Conservation (phyloP, 345 rosid genomes). For the Citrus inodora region DNA sequence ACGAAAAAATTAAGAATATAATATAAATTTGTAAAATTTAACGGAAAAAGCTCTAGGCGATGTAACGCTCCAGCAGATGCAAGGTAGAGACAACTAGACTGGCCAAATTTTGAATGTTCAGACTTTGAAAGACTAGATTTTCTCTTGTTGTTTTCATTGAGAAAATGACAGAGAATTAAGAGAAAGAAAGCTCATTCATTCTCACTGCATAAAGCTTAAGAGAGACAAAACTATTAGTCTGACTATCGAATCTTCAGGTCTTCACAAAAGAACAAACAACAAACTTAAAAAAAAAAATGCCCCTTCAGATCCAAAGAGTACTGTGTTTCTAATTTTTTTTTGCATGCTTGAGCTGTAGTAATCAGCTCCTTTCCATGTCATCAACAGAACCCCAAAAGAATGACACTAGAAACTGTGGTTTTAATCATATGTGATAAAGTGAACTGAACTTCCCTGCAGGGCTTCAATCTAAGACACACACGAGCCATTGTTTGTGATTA, state of each 20-base stretch:
- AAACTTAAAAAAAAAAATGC: conserved; percentile 25
- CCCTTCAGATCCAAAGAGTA: conserved; percentile 20
- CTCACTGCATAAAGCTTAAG: conserved; percentile 41
- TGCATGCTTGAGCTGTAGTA: conserved; percentile 38
- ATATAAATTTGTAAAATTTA: too few relatives aligned
- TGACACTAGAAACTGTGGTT: too few relatives aligned
- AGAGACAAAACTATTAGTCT: conserved; percentile 31
- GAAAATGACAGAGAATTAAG: conserved; percentile 23
- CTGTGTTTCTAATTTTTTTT: conserved; percentile 19
- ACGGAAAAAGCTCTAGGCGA: too few relatives aligned
- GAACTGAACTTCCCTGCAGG: too few relatives aligned
- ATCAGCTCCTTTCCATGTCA: conserved; percentile 33
- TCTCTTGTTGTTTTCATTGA: conserved; percentile 15
- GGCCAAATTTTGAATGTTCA: too few relatives aligned
- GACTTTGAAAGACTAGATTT: too few relatives aligned
- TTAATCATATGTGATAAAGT: too few relatives aligned
- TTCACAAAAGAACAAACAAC: conserved; percentile 32
- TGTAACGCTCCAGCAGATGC: too few relatives aligned
- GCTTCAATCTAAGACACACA: neutral
- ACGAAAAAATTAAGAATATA: neutral
- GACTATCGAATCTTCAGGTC: conserved; percentile 50
- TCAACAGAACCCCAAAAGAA: neutral
- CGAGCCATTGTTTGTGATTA: neutral
- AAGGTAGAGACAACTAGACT: too few relatives aligned
- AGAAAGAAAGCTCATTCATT: conserved; percentile 41